Conservation (phyloP, 495 filamentous ascomycete genomes). For the Extremus antarcticus region DNA sequence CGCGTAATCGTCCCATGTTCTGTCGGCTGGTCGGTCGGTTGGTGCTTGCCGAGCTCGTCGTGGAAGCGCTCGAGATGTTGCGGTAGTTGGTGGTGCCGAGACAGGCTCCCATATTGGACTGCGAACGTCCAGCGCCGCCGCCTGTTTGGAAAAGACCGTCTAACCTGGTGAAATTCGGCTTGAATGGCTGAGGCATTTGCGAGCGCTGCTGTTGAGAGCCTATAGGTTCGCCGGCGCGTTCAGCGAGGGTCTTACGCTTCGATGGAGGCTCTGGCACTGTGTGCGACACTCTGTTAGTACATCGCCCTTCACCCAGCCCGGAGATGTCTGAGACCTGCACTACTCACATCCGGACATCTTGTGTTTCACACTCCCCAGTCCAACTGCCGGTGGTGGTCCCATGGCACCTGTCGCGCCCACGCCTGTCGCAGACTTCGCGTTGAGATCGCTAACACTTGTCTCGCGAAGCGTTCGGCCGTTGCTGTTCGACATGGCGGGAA, state of each 20-base stretch:
- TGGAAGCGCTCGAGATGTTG: constrained; percentile 7
- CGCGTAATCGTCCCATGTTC: constrained; percentile 27
- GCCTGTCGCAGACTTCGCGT: constrained; percentile 1
- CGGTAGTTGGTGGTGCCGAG: constrained; percentile 25
- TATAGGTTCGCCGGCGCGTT: constrained; percentile 43
- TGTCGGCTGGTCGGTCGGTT: constrained; percentile 19
- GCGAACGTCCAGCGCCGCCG: background rate
- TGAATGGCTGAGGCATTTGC: constrained; percentile 28
- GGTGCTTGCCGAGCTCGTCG: constrained; percentile 4
- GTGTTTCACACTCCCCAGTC: constrained; percentile 24
- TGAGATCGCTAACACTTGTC: constrained; percentile 19
- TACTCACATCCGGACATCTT: constrained; percentile 23
- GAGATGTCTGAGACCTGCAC: background rate
- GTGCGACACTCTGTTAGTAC: background rate
- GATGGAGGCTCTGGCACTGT: constrained; percentile 38
- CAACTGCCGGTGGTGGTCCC: background rate
- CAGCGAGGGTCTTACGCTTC: constrained; percentile 48
- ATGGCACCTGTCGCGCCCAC: background rate
- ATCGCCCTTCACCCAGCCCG: background rate
- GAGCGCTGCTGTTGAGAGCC: constrained; percentile 9
- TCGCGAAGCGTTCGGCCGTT: constrained; percentile 7
- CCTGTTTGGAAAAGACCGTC: constrained; percentile 18
- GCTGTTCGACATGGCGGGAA: constrained; percentile 9
- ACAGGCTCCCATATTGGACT: background rate
- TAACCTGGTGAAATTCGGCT: constrained; percentile 47